Evolutionary conservation across 495 filamentous ascomycete species (phyloP).

Genomic region (Tricharina praecox): DNA sequence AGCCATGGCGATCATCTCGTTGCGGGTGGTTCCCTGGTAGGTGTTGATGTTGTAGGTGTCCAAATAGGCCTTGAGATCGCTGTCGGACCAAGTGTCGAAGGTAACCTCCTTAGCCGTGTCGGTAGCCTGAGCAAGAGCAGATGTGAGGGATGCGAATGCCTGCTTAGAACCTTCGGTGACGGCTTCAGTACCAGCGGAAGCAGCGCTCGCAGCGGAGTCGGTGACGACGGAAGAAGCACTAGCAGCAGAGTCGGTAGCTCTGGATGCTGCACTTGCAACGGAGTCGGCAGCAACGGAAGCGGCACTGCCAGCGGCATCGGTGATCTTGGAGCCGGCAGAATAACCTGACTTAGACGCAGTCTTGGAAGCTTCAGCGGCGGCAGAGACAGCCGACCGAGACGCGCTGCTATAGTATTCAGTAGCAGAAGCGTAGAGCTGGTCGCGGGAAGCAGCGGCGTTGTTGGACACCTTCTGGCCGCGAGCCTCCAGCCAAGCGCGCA

Average conservation of each 20-base stretch:
- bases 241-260: slow-evolving; percentile 41
- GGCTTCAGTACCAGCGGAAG: slow-evolving; percentile 42
- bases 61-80: slow-evolving; percentile 64
- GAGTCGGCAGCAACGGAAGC: slow-evolving; percentile 53
- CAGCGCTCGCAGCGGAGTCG: slow-evolving; percentile 31
- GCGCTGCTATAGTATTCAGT: slow-evolving; percentile 26
- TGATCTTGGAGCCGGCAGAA: slow-evolving; percentile 27
- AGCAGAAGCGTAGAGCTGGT: slow-evolving; percentile 32
- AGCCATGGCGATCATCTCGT: slow-evolving; percentile 44
- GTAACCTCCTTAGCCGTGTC: slow-evolving; percentile 48
- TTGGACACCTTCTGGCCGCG: slow-evolving; percentile 53
- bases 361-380: slow-evolving; percentile 27
- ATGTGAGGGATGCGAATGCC: slow-evolving; percentile 57
- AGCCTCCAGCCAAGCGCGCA: slow-evolving; percentile 53
- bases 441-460: slow-evolving; percentile 54
- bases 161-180: slow-evolving; percentile 36
- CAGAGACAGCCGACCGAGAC: slow-evolving; percentile 16
- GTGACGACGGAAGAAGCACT: slow-evolving; percentile 36
- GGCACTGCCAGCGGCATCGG: slow-evolving; percentile 53
- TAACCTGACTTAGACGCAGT: slow-evolving; percentile 17
- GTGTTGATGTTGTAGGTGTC: slow-evolving; percentile 63
- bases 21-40: slow-evolving; percentile 50
- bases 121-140: slow-evolving; percentile 51
- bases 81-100: slow-evolving; percentile 69
- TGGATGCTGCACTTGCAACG: slow-evolving; percentile 27